Evolutionary conservation across 345 rosid species (phyloP).

Genomic region (Eucalyptus pauciflora): DNA sequence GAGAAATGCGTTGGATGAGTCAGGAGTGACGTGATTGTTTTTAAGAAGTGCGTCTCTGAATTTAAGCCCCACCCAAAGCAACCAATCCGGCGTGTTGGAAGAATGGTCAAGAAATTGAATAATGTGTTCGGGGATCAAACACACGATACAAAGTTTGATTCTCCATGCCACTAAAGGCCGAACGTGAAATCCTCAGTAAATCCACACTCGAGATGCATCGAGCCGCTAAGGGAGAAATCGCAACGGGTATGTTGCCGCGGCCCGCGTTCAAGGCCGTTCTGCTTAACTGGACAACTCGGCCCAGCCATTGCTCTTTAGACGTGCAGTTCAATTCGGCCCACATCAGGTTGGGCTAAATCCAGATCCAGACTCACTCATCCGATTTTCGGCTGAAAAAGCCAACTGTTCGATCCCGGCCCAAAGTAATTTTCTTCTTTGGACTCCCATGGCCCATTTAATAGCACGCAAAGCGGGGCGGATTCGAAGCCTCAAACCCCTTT

Average conservation of each 20-base stretch:
- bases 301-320: background rate
- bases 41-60: background rate
- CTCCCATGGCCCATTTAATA: background rate
- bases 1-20: background rate
- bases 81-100: background rate
- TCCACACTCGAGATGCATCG: background rate
- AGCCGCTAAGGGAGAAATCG: background rate
- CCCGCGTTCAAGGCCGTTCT: background rate
- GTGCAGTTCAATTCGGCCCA: background rate
- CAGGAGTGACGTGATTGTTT: background rate
- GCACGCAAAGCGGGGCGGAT: background rate
- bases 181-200: background rate
- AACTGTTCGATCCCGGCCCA: background rate
- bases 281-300: background rate
- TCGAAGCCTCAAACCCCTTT: background rate
- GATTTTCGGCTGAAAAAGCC: background rate
- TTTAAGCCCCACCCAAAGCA: background rate
- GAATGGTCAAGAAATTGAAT: background rate
- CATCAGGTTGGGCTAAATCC: background rate
- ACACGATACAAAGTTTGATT: background rate
- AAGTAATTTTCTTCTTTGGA: background rate
- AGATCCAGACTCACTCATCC: background rate
- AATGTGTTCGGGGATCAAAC: background rate
- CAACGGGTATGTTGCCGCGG: background rate
- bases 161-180: background rate